A percentile compares a stretch with the other conserved stretches of the same genome.
phyloP scores from a whole-genome alignment of 805 yeast genomes.

The Pichia pseudocactophila region DNA sequence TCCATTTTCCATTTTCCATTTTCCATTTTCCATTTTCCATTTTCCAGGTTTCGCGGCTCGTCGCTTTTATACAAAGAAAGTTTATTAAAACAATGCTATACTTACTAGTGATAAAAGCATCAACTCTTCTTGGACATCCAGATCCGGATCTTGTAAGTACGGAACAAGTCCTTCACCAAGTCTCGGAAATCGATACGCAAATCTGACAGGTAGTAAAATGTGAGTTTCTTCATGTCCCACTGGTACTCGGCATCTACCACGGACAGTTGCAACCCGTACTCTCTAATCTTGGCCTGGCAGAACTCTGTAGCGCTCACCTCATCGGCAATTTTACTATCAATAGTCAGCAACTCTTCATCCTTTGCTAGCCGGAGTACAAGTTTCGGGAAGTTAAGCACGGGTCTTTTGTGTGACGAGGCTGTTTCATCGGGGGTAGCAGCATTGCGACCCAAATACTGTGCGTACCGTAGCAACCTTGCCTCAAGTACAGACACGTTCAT shows the following conservation, averaged over 20 bases:
- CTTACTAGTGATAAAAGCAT: too few relatives aligned
- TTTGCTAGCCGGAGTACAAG: slow-evolving; percentile 57
- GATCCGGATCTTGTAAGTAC: slow-evolving; percentile 69
- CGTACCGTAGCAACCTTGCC: slow-evolving; percentile 56
- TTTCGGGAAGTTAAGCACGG: slow-evolving; percentile 58
- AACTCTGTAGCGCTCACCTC: slow-evolving; percentile 60
- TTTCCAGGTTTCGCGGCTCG: too few relatives aligned
- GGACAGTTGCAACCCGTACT: slow-evolving; percentile 42
- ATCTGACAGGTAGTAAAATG: slow-evolving; percentile 57
- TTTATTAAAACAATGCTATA: too few relatives aligned
- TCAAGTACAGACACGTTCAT: slow-evolving; percentile 53
- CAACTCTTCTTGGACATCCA: slow-evolving; percentile 58
- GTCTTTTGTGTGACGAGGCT: slow-evolving; percentile 19
- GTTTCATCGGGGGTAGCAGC: slow-evolving; percentile 32
- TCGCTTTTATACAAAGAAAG: too few relatives aligned
- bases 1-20: too few relatives aligned
- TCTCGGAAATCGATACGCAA: slow-evolving; percentile 72
- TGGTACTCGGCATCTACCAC: slow-evolving; percentile 77
- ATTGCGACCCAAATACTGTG: slow-evolving; percentile 65
- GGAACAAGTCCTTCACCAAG: slow-evolving; percentile 63
- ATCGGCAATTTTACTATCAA: slow-evolving; percentile 51
- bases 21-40: too few relatives aligned
- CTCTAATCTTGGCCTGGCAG: slow-evolving; percentile 49
- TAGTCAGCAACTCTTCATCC: slow-evolving; percentile 48
- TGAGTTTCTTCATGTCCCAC: slow-evolving; percentile 74